phyloP scores from a whole-genome alignment of 805 yeast genomes.

The Suhomyces kilbournensis region DNA sequence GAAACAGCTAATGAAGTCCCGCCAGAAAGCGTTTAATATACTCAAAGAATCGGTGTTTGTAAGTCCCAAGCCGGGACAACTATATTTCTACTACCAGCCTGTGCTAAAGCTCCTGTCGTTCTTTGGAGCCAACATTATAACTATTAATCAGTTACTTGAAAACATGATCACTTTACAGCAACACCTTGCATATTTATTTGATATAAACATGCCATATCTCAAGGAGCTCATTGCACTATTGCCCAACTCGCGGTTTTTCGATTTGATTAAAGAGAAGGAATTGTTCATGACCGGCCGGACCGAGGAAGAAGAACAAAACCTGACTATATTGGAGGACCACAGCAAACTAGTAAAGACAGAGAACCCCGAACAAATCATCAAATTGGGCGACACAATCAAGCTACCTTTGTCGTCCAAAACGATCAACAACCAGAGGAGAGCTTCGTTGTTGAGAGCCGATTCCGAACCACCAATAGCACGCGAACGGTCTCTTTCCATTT shows the following conservation, averaged over 20 bases:
- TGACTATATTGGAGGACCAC: conserved; percentile 2
- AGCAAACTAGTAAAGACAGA: not conserved
- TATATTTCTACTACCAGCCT: conserved; percentile 24
- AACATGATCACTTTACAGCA: conserved; percentile 17
- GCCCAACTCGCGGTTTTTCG: conserved; percentile 21
- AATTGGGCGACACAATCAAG: conserved; percentile 26
- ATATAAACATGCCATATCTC: conserved; percentile 17
- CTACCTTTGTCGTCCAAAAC: conserved; percentile 17
- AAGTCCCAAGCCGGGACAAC: not conserved
- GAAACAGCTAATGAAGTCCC: conserved; percentile 25
- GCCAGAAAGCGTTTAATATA: conserved; percentile 20
- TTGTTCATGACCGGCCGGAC: conserved; percentile 19
- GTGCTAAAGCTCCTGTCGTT: conserved; percentile 26
- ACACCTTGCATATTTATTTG: conserved; percentile 14
- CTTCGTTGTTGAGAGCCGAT: conserved; percentile 3
- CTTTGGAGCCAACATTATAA: conserved; percentile 20
- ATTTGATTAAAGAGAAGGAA: conserved; percentile 34
- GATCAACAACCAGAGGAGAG: conserved; percentile 13
- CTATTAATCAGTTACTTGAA: conserved; percentile 22
- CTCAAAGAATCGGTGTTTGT: conserved; percentile 25
- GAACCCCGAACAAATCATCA: conserved; percentile 24
- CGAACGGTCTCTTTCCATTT: not conserved
- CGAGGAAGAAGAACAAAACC: conserved; percentile 10
- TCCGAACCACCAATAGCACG: not conserved
- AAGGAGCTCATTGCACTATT: conserved; percentile 16